A percentile compares a stretch with the other conserved stretches of the same genome.
Conservation (phyloP, 2,329 filamentous ascomycete genomes). For the Ophidiomyces ophidiicola region DNA sequence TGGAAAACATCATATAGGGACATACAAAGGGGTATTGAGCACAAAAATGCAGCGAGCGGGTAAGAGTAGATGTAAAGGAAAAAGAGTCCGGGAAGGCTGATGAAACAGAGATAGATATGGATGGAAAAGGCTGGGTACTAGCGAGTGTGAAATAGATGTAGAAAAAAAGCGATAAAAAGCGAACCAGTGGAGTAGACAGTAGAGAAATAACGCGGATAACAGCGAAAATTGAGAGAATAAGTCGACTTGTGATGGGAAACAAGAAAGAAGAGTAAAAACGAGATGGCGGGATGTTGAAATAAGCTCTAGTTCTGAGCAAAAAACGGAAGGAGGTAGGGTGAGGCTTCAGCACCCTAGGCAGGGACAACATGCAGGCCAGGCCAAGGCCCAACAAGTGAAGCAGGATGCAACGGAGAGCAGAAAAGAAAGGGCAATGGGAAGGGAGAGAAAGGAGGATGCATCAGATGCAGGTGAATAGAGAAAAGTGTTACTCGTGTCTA, state of each 20-base stretch:
- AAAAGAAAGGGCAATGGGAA: conserved; percentile 14
- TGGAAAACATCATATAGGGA: background rate
- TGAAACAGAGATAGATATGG: conserved; percentile 15
- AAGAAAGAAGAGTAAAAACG: conserved; percentile 16
- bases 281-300: conserved; percentile 8
- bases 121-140: conserved; percentile 6
- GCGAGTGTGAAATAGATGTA: conserved; percentile 9
- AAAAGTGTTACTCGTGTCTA: background rate
- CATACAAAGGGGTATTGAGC: conserved; percentile 1
- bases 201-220: conserved; percentile 12
- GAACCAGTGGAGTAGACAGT: background rate
- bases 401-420: conserved; percentile 17
- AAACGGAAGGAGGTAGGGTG: too few relatives aligned
- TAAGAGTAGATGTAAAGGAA: conserved; percentile 22
- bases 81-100: conserved; percentile 17
- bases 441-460: conserved; percentile 4
- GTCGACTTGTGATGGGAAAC: conserved; percentile 9
- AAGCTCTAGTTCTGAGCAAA: too few relatives aligned
- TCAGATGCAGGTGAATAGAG: too few relatives aligned
- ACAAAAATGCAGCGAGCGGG: conserved; percentile 10
- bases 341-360: too few relatives aligned
- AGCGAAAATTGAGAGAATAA: conserved; percentile 6
- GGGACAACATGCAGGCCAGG: too few relatives aligned
- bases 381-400: too few relatives aligned
- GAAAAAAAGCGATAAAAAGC: conserved; percentile 3